Conservation (phyloP, 2,329 filamentous ascomycete genomes). For the Drechslerella coelobrocha region DNA sequence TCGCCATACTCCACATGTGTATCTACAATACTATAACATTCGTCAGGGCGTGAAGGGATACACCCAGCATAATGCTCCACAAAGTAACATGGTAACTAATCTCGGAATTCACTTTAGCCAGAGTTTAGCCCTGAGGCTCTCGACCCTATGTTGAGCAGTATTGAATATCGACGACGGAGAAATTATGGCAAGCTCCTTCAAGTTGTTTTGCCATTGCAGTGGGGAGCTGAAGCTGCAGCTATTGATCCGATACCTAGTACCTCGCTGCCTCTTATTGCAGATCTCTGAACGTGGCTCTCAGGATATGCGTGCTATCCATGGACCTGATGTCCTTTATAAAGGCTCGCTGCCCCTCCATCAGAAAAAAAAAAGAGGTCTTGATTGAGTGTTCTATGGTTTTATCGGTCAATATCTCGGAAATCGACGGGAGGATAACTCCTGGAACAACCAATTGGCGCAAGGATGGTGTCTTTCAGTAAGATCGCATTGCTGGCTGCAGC, state of each 20-base stretch:
- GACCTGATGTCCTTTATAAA: conserved; percentile 18
- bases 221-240: conserved; percentile 25
- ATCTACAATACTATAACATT: not conserved
- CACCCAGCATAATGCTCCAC: not conserved
- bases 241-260: conserved; percentile 41
- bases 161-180: conserved; percentile 29
- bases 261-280: conserved; percentile 1
- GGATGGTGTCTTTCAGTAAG: conserved; percentile 45
- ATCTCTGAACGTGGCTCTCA: conserved; percentile 9
- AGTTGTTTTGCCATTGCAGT: too few relatives aligned
- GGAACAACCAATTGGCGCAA: too few relatives aligned
- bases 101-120: conserved; percentile 43
- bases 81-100: too few relatives aligned
- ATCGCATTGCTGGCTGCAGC: conserved; percentile 33
- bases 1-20: too few relatives aligned
- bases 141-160: too few relatives aligned
- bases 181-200: conserved; percentile 27
- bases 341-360: not conserved
- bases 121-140: conserved; percentile 23
- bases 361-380: not conserved
- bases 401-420: too few relatives aligned
- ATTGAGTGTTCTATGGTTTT: too few relatives aligned
- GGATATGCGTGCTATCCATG: not conserved
- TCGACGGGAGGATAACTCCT: too few relatives aligned
- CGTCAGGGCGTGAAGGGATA: not conserved